phyloP scores from a whole-genome alignment of 1,284 basidiomycete species.

The Marasmius tenuissimus region DNA sequence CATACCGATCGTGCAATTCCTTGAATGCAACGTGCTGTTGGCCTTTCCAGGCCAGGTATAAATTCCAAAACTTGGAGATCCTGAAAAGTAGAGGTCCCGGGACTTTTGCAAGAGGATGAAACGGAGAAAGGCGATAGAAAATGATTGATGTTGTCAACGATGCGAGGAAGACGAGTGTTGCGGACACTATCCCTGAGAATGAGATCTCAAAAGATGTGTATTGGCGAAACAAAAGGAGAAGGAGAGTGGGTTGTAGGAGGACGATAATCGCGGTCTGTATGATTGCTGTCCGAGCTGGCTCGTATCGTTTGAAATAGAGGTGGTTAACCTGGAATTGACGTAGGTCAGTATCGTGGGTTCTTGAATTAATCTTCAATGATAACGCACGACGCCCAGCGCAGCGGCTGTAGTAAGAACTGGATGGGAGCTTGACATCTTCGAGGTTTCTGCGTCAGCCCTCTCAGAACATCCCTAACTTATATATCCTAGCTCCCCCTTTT shows the following conservation, averaged over 20 bases:
- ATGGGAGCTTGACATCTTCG: too few species aligned
- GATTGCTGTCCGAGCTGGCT: background rate
- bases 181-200: background rate
- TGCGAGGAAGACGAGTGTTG: background rate
- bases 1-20: slow-evolving; percentile 37
- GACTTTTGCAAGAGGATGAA: slow-evolving; percentile 40
- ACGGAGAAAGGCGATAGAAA: slow-evolving; percentile 41
- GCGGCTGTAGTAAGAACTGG: too few species aligned
- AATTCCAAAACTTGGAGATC: slow-evolving; percentile 31
- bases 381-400: too few species aligned
- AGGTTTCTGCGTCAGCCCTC: too few species aligned
- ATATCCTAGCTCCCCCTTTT: too few species aligned
- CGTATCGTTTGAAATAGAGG: slow-evolving; percentile 3
- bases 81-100: slow-evolving; percentile 39
- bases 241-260: background rate
- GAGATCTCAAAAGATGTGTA: background rate
- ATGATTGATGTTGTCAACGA: slow-evolving; percentile 20
- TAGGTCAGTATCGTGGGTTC: background rate
- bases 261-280: background rate
- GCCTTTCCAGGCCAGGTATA: slow-evolving; percentile 27
- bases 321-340: background rate
- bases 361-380: too few species aligned
- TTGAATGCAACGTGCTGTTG: slow-evolving; percentile 28
- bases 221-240: background rate
- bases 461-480: too few species aligned